These are phyloP conservation scores for Cordyceps cateniannulata DNA, from an alignment of 2,329 filamentous ascomycete genomes.

Conservation along the genomic window DNA sequence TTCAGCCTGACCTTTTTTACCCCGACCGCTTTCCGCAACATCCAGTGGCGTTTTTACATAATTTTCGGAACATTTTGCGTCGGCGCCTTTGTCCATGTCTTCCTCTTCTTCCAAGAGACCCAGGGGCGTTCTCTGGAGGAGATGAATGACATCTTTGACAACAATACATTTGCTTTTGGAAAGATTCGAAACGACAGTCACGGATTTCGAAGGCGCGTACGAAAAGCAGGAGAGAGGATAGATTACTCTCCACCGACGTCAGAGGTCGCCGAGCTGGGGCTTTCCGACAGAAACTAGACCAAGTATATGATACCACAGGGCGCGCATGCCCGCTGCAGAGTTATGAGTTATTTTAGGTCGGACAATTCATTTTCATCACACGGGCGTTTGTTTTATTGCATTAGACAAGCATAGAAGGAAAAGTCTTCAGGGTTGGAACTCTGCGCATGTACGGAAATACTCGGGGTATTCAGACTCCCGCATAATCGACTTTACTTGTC, in stretches of 20 bases:
- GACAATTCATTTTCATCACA: not conserved
- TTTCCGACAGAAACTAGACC: slow-evolving; percentile 6
- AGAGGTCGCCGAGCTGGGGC: slow-evolving; percentile 10
- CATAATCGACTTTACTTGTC: not conserved
- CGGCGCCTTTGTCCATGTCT: slow-evolving; percentile 14
- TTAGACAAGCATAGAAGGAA: not conserved
- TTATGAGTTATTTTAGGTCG: not conserved
- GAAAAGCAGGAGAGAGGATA: slow-evolving; percentile 7
- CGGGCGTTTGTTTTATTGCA: slow-evolving; percentile 1
- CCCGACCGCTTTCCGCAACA: slow-evolving; percentile 23
- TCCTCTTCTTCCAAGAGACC: slow-evolving; percentile 16
- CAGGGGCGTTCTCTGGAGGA: slow-evolving; percentile 13
- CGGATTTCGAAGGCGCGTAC: slow-evolving; percentile 7
- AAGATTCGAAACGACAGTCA: slow-evolving; percentile 11
- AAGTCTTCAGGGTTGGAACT: not conserved
- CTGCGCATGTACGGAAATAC: not conserved
- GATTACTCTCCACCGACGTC: slow-evolving; percentile 12
- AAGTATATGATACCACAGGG: slow-evolving; percentile 3
- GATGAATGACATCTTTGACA: slow-evolving; percentile 15
- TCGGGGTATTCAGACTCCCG: not conserved
- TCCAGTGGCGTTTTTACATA: slow-evolving; percentile 18
- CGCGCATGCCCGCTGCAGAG: not conserved
- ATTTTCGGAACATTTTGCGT: slow-evolving; percentile 16
- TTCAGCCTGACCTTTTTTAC: slow-evolving; percentile 28
- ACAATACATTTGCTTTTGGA: slow-evolving; percentile 16